A percentile compares a stretch with the other conserved stretches of the same genome.
phyloP scores from a whole-genome alignment of 129 eudicot species.

The Daucus carota region DH1_v3.0 NC_030387.2:40173001-40173500 shows the following conservation, averaged over 20 bases:
- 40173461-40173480: not conserved
- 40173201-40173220: too few species aligned
- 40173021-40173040: conserved; percentile 88
- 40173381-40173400: not conserved
- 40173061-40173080: conserved; percentile 54
- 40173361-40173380: not conserved
- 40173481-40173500: not conserved
- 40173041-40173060: conserved; percentile 82
- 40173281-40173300: not conserved
- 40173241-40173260: not conserved
- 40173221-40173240: too few species aligned
- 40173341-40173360: not conserved
- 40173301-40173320: not conserved
- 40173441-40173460: not conserved
- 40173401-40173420: not conserved
- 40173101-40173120: conserved; percentile 48
- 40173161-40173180: not conserved
- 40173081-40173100: conserved; percentile 49
- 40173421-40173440: not conserved
- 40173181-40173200: not conserved
- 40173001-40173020: conserved; percentile 25
- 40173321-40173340: not conserved
- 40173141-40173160: not conserved
- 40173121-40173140: conserved; percentile 64
- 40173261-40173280: too few species aligned